A percentile compares a stretch with the other conserved stretches of the same genome.
Evolutionary conservation across 768 basidiomycete genomes (phyloP).

Genomic region (Kwoniella sp.): DNA sequence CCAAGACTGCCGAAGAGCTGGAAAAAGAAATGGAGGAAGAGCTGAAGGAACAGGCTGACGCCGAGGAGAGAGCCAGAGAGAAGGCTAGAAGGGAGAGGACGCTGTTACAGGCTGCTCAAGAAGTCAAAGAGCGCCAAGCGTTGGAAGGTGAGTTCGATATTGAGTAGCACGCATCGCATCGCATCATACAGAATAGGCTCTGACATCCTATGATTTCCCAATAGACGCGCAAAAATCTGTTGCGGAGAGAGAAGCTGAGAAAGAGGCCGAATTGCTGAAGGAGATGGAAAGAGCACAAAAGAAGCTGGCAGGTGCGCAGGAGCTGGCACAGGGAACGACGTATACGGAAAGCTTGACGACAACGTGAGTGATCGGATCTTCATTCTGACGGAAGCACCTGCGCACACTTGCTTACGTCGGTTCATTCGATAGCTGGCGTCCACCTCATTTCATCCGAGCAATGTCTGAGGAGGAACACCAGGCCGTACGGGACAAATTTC

Average conservation of each 20-base stretch:
- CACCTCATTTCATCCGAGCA: slow-evolving; percentile 79
- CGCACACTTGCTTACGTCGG: neutral
- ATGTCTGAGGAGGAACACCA: slow-evolving; percentile 70
- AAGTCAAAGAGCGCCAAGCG: slow-evolving; percentile 82
- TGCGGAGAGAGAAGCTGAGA: slow-evolving; percentile 81
- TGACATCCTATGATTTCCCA: neutral
- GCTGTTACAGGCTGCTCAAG: slow-evolving; percentile 87
- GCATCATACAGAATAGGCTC: neutral
- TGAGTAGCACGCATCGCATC: too few relatives aligned
- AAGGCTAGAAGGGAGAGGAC: slow-evolving; percentile 81
- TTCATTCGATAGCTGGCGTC: slow-evolving; percentile 70
- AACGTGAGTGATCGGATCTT: slow-evolving; percentile 64
- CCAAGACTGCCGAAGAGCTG: slow-evolving; percentile 62
- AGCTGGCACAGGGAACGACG: slow-evolving; percentile 86
- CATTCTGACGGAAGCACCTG: neutral
- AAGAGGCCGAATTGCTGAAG: slow-evolving; percentile 84
- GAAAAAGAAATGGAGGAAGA: slow-evolving; percentile 58
- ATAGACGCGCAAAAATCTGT: slow-evolving; percentile 84
- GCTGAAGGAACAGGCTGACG: slow-evolving; percentile 72
- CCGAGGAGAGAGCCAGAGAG: slow-evolving; percentile 75
- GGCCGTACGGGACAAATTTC: slow-evolving; percentile 80
- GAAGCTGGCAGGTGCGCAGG: slow-evolving; percentile 88
- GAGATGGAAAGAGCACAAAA: slow-evolving; percentile 82
- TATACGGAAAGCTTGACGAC: slow-evolving; percentile 85
- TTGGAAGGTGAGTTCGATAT: slow-evolving; percentile 74